Evolutionary conservation across 805 yeast species (phyloP), one percentile per base, ranked within the genome.

Genomic region (Candida xyloterini): DNA sequence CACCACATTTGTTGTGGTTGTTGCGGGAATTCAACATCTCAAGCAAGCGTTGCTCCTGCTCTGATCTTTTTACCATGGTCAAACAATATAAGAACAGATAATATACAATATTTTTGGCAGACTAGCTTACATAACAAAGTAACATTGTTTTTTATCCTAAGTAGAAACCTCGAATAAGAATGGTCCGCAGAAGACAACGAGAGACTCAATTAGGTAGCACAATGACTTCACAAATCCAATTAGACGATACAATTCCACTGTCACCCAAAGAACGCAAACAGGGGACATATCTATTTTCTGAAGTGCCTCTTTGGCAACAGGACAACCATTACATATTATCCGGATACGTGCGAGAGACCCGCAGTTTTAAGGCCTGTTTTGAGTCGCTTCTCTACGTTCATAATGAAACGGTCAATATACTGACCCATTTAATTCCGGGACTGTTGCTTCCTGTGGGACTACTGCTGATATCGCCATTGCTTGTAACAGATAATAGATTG

Each of bases 1-100:
- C 95, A 26, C 89, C 95, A 60, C 95, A 86, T 56, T 70, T 76
- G 59, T 84, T 84, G 33, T 67, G 65, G 56, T 85, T 86, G 13
- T 62, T 77, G 10, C 75, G 66, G 30, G 67, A 56, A 54, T 82
- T 83, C 48, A 84, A 70, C 42, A 84, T 59, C 27, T 75, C 79
- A 38, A 79, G 72, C 50, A 86, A 66, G 11, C 62, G 50, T 18
- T 42, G 40, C 45, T 65, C 68, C 35, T 57, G 63, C 25, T 42
- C 49, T 15, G 43, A 27, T 36, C 33, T 40, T 18, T 40, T 40
- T 10, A 28, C 36, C 37, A 38, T 33, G 13, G 6, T 15, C n/a
- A n/a, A n/a, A 26, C 11, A 22, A 28, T 11, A 13, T 16, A 20
- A 15, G 4, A 33, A 24, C 31, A 26, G 31, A 28, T 28, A 38